These are phyloP conservation scores for Colletotrichum endophyticum DNA, from an alignment of 2,329 filamentous ascomycete species.

Conservation along the genomic window DNA sequence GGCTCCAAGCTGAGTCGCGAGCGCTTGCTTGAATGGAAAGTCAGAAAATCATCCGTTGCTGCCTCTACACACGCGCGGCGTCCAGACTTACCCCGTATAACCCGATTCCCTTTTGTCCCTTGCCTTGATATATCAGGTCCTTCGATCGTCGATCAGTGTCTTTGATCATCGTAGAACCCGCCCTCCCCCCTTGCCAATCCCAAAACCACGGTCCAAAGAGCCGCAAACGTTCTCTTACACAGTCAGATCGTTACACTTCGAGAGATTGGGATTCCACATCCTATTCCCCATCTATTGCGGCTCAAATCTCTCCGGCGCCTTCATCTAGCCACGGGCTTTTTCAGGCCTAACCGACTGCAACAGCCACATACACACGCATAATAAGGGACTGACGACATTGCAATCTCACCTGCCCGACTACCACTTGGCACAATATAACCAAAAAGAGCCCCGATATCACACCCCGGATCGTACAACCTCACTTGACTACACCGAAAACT, in stretches of 20 bases:
- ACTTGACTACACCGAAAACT: background rate
- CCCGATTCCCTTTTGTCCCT: background rate
- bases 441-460: background rate
- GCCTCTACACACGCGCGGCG: background rate
- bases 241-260: background rate
- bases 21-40: background rate
- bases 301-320: background rate
- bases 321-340: background rate
- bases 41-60: background rate
- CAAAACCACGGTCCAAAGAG: background rate
- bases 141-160: background rate
- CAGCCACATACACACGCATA: background rate
- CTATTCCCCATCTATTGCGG: background rate
- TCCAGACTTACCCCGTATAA: background rate
- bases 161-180: background rate
- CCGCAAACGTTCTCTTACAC: background rate
- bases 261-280: background rate
- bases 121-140: conserved; percentile 3
- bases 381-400: background rate
- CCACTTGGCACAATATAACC: background rate
- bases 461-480: background rate
- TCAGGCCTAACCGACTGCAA: background rate
- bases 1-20: background rate
- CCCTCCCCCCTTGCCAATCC: background rate
- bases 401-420: background rate